phyloP scores from a whole-genome alignment of 2,329 filamentous ascomycete genomes.

The Alternaria brassicae region DNA sequence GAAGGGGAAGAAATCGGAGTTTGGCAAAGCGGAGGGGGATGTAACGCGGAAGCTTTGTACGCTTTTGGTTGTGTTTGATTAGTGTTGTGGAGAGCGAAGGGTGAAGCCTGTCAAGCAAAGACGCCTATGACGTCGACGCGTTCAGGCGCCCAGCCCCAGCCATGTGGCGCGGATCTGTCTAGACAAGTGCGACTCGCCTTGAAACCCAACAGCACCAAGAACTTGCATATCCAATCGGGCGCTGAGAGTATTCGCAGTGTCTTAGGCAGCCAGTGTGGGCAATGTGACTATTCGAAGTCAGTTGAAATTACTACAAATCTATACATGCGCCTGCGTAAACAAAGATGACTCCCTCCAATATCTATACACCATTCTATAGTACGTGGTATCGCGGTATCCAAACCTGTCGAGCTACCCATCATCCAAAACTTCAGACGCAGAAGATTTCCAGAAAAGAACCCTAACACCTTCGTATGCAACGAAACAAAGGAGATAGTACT shows the following conservation, averaged over 20 bases:
- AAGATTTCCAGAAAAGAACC: neutral
- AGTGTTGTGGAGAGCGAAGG: conserved; percentile 5
- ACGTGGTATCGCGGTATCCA: conserved; percentile 10
- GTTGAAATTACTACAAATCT: conserved; percentile 8
- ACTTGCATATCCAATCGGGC: neutral
- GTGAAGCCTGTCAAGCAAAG: conserved; percentile 11
- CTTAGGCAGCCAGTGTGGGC: neutral
- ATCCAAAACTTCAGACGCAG: neutral
- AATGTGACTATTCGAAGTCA: neutral
- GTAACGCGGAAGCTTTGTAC: neutral
- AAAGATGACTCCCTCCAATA: neutral
- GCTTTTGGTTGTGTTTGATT: conserved; percentile 5
- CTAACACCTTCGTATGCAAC: conserved; percentile 1
- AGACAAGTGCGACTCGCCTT: conserved; percentile 12
- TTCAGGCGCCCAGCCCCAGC: neutral
- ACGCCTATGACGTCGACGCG: conserved; percentile 24
- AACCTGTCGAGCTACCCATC: neutral
- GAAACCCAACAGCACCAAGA: neutral
- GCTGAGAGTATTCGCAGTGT: neutral
- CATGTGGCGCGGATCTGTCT: conserved; percentile 5
- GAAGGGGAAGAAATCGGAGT: neutral
- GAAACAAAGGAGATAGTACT: conserved; percentile 8
- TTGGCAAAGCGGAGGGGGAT: neutral
- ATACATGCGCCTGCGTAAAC: neutral
- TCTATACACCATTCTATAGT: conserved; percentile 9